These are phyloP conservation scores for Pneumocystis canis DNA, from an alignment of 1,139 yeast species.

Conservation along the genomic window DNA sequence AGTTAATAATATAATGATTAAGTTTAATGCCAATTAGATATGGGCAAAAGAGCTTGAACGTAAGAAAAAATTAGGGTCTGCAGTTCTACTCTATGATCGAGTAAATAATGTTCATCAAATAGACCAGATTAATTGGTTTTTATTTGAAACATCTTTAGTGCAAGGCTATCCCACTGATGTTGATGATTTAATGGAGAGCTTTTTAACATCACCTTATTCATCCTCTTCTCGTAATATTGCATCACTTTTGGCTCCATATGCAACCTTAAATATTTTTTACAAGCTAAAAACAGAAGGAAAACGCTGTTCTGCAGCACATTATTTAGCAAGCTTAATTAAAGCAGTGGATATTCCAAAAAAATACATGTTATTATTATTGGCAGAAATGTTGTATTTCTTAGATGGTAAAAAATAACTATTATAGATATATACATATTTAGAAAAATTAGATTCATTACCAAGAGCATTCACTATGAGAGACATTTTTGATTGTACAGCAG, in stretches of 20 bases:
- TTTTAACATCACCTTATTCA: neutral
- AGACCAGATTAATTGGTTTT: neutral
- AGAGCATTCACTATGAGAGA: neutral
- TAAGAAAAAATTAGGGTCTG: neutral
- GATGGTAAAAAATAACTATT: neutral
- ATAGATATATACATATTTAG: neutral
- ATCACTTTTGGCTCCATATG: neutral
- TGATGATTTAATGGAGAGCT: neutral
- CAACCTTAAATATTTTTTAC: neutral
- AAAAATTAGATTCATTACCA: neutral
- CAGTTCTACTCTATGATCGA: neutral
- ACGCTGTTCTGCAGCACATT: neutral
- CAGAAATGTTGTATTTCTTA: neutral
- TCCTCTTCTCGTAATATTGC: neutral
- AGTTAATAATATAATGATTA: neutral
- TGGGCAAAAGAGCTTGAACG: constrained; percentile 2
- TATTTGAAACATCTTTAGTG: neutral
- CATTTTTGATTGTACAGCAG: constrained; percentile 1
- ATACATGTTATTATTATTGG: neutral
- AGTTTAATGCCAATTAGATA: neutral
- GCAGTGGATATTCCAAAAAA: constrained; percentile 1
- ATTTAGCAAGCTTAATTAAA: neutral
- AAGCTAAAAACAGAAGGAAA: neutral
- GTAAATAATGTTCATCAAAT: neutral
- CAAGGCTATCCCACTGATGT: neutral